Evolutionary conservation across 1,284 basidiomycete species (phyloP).

Genomic region (Rhodotorula sp.): DNA sequence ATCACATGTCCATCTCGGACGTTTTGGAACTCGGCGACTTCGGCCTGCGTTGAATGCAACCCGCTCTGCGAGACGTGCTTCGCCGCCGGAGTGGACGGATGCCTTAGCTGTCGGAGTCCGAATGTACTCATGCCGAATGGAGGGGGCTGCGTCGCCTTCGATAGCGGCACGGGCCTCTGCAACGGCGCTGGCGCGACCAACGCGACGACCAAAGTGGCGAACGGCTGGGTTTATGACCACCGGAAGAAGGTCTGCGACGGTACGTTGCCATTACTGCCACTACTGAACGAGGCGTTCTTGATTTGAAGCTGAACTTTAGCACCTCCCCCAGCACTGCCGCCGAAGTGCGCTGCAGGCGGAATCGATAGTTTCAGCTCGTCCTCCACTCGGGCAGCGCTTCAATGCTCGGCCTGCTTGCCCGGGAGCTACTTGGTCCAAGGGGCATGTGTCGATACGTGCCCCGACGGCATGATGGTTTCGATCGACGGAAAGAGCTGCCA

Average conservation of each 20-base stretch:
- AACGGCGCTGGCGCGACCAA: slow-evolving; percentile 38
- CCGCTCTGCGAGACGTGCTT: slow-evolving; percentile 66
- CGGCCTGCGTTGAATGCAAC: slow-evolving; percentile 61
- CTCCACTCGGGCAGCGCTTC: slow-evolving; percentile 63
- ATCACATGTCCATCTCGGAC: slow-evolving; percentile 61
- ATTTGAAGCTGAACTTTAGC: background rate
- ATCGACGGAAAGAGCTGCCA: slow-evolving; percentile 48
- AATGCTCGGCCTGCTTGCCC: slow-evolving; percentile 72
- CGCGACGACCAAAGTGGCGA: slow-evolving; percentile 50
- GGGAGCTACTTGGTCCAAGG: slow-evolving; percentile 69
- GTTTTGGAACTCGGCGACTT: slow-evolving; percentile 58
- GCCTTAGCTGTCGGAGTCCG: slow-evolving; percentile 50
- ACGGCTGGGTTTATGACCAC: slow-evolving; percentile 69
- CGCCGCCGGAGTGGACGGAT: slow-evolving; percentile 59
- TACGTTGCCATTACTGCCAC: slow-evolving; percentile 54
- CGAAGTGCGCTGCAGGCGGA: slow-evolving; percentile 71
- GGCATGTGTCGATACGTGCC: slow-evolving; percentile 65
- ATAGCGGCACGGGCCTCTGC: slow-evolving; percentile 64
- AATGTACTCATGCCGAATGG: slow-evolving; percentile 31
- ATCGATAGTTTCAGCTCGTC: slow-evolving; percentile 67
- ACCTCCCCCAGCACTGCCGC: slow-evolving; percentile 68
- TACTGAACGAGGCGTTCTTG: background rate
- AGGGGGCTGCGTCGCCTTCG: slow-evolving; percentile 60
- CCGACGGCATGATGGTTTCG: slow-evolving; percentile 57
- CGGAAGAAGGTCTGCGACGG: slow-evolving; percentile 73